These are phyloP conservation scores for Barnettozyma wickerhamii DNA, from an alignment of 805 yeast species.

Conservation along the genomic window DNA sequence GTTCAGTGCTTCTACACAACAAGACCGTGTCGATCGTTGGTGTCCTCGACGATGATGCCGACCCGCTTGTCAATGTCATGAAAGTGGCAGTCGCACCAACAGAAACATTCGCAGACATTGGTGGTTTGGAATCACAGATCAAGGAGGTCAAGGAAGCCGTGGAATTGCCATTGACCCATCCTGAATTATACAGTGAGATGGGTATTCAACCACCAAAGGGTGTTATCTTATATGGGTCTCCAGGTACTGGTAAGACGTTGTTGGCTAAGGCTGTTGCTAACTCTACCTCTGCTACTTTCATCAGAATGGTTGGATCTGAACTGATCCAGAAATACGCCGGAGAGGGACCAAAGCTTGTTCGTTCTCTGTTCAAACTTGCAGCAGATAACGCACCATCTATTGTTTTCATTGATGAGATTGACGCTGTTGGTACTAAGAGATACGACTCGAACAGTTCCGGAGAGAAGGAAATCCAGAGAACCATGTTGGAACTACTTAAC, in stretches of 20 bases:
- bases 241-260: slow-evolving; percentile 96
- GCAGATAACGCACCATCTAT: slow-evolving; percentile 98
- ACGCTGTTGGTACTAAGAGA: slow-evolving; percentile 98
- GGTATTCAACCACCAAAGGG: slow-evolving; percentile 99
- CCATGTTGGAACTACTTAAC: slow-evolving; percentile 92
- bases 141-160: slow-evolving; percentile 98
- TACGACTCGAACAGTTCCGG: slow-evolving; percentile 89
- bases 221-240: slow-evolving; percentile 94
- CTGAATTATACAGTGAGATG: slow-evolving; percentile 96
- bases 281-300: slow-evolving; percentile 93
- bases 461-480: slow-evolving; percentile 95
- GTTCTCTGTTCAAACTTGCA: slow-evolving; percentile 95
- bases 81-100: slow-evolving; percentile 97
- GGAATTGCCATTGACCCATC: slow-evolving; percentile 92
- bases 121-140: slow-evolving; percentile 92
- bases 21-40: slow-evolving; percentile 97
- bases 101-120: slow-evolving; percentile 94
- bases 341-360: slow-evolving; percentile 92
- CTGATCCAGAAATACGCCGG: slow-evolving; percentile 95
- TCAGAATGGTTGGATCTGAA: slow-evolving; percentile 96
- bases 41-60: slow-evolving; percentile 96
- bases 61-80: slow-evolving; percentile 97
- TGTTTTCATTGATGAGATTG: slow-evolving; percentile 97
- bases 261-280: slow-evolving; percentile 98
- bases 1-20: slow-evolving; percentile 92